phyloP scores from a whole-genome alignment of 768 basidiomycete genomes.

The Mycena chlorophos region DNA sequence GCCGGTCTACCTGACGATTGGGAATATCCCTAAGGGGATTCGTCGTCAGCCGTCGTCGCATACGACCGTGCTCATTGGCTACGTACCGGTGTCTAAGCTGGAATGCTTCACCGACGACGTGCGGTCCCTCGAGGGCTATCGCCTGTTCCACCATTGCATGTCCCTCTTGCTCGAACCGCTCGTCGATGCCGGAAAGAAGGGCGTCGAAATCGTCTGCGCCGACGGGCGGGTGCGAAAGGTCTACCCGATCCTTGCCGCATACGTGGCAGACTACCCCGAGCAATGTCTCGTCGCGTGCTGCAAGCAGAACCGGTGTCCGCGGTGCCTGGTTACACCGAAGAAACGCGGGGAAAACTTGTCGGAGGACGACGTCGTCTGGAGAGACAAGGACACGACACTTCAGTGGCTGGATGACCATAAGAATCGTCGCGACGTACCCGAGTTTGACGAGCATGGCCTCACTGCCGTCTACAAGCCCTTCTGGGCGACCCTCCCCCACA shows the following conservation, averaged over 20 bases:
- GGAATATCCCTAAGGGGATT: slow-evolving; percentile 27
- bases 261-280: slow-evolving; percentile 32
- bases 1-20: slow-evolving; percentile 32
- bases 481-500: slow-evolving; percentile 34
- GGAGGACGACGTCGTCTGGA: background rate
- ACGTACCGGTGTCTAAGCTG: slow-evolving; percentile 32
- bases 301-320: slow-evolving; percentile 24
- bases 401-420: background rate
- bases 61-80: slow-evolving; percentile 30
- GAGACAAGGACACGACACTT: background rate
- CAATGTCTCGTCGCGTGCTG: slow-evolving; percentile 27
- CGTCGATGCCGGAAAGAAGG: slow-evolving; percentile 23
- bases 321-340: slow-evolving; percentile 15
- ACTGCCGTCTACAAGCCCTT: slow-evolving; percentile 26
- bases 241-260: slow-evolving; percentile 31
- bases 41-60: slow-evolving; percentile 26
- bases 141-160: slow-evolving; percentile 33
- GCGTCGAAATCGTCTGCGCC: slow-evolving; percentile 29
- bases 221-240: slow-evolving; percentile 26
- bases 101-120: slow-evolving; percentile 12
- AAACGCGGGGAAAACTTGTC: slow-evolving; percentile 7
- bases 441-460: background rate
- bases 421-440: background rate
- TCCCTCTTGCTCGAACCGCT: slow-evolving; percentile 26
- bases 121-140: slow-evolving; percentile 15